Conservation (phyloP, 768 basidiomycete genomes). For the Boletus rubroflammeus region DNA sequence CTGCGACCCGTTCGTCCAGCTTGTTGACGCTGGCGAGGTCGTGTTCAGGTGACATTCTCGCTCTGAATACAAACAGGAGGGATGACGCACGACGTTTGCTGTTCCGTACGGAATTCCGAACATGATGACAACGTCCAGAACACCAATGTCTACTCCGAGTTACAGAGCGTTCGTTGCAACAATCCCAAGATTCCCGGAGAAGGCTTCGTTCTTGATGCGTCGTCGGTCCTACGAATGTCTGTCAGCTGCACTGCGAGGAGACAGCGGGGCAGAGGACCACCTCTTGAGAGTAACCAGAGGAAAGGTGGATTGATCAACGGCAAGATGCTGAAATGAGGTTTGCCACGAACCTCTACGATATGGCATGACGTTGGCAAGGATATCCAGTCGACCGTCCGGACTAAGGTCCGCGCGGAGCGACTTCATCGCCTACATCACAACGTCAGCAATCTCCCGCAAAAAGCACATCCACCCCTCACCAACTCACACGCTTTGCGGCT, state of each 20-base stretch:
- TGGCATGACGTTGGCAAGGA: conserved; percentile 70
- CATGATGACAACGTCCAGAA: conserved; percentile 86
- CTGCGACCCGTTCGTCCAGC: conserved; percentile 83
- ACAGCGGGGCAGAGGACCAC: conserved; percentile 32
- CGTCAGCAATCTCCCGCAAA: background rate
- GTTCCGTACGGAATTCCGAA: conserved; percentile 78
- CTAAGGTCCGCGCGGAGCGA: conserved; percentile 66
- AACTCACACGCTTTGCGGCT: conserved; percentile 80
- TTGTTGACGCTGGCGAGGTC: conserved; percentile 84
- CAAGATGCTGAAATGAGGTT: background rate
- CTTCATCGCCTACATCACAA: conserved; percentile 67
- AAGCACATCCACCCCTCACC: conserved; percentile 38
- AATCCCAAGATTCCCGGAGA: conserved; percentile 79
- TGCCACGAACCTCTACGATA: conserved; percentile 70
- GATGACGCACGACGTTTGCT: conserved; percentile 67
- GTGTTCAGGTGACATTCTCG: too few species aligned
- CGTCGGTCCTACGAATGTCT: conserved; percentile 60
- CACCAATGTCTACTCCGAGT: conserved; percentile 87
- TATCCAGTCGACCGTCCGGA: conserved; percentile 71
- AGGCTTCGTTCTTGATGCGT: conserved; percentile 81
- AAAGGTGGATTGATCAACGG: background rate
- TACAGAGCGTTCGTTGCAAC: conserved; percentile 90
- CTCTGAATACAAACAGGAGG: too few species aligned
- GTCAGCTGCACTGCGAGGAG: background rate
- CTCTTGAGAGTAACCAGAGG: conserved; percentile 67